Evolutionary conservation across 495 filamentous ascomycete species (phyloP).

Genomic region (Parmelia sp.): DNA sequence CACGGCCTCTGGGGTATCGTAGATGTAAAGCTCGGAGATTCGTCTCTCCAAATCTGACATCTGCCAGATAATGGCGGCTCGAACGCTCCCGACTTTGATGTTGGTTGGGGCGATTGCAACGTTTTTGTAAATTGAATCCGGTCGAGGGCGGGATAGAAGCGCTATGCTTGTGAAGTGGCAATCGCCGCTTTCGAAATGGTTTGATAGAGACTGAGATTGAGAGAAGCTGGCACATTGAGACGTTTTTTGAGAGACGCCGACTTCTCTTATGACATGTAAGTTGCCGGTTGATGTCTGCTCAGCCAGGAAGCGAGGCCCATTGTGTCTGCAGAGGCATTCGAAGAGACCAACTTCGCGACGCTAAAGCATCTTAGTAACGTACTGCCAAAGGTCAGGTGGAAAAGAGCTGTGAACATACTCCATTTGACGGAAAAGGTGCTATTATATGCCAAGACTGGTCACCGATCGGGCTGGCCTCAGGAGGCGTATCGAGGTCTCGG

Average conservation of each 20-base stretch:
- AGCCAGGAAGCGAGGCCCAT: background rate
- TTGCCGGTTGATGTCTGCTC: background rate
- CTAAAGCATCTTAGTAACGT: background rate
- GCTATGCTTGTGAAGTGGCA: background rate
- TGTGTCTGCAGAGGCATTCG: background rate
- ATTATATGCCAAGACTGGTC: background rate
- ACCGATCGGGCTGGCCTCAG: too few species aligned
- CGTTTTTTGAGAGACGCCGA: background rate
- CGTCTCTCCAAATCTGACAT: background rate
- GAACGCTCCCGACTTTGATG: background rate
- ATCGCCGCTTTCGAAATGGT: background rate
- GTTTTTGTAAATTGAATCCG: background rate
- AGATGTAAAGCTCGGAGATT: slow-evolving; percentile 10
- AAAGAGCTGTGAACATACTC: background rate
- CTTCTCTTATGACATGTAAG: background rate
- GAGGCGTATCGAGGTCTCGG: background rate
- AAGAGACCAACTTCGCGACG: background rate
- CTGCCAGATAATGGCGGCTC: slow-evolving; percentile 15
- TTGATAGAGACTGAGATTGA: background rate
- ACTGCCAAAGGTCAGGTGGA: background rate
- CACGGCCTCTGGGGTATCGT: background rate
- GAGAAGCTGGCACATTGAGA: background rate
- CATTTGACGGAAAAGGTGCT: background rate
- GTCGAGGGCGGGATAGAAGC: background rate
- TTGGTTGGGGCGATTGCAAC: background rate